These are phyloP conservation scores for Didymella sp. DNA, from an alignment of 2,329 filamentous ascomycete species.

Conservation along the genomic window DNA sequence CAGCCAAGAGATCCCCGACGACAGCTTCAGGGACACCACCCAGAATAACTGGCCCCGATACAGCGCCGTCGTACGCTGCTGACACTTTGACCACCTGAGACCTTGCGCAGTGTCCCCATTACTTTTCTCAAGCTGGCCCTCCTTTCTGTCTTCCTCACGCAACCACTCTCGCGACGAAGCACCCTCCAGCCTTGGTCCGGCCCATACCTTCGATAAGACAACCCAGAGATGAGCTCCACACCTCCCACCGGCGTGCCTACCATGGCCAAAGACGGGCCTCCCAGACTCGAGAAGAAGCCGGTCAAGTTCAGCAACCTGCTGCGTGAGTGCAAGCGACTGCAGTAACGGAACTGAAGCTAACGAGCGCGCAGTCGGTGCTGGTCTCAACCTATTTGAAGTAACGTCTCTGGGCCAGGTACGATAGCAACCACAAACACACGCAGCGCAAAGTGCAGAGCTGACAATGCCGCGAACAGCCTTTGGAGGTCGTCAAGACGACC, in stretches of 20 bases:
- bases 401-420: slow-evolving; percentile 71
- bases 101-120: slow-evolving; percentile 18
- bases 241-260: slow-evolving; percentile 55
- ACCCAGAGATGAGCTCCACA: slow-evolving; percentile 61
- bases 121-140: slow-evolving; percentile 7
- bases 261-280: slow-evolving; percentile 49
- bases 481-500: slow-evolving; percentile 99
- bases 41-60: slow-evolving; percentile 22
- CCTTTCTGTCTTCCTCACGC: slow-evolving; percentile 26
- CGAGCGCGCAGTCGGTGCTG: slow-evolving; percentile 73
- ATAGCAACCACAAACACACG: background rate
- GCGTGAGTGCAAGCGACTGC: slow-evolving; percentile 55
- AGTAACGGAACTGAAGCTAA: background rate
- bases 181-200: slow-evolving; percentile 97
- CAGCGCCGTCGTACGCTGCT: slow-evolving; percentile 16
- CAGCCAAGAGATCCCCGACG: slow-evolving; percentile 17
- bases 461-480: slow-evolving; percentile 72
- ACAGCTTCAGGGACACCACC: slow-evolving; percentile 12
- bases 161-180: slow-evolving; percentile 74
- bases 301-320: slow-evolving; percentile 99
- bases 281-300: slow-evolving; percentile 93
- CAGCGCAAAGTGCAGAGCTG: slow-evolving; percentile 36
- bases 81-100: slow-evolving; percentile 32
- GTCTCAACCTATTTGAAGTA: slow-evolving; percentile 94
- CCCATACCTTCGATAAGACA: slow-evolving; percentile 62